These are phyloP conservation scores for Euryodendron excelsum DNA, from an alignment of 148 eudicot genomes.

Conservation along the genomic window DNA sequence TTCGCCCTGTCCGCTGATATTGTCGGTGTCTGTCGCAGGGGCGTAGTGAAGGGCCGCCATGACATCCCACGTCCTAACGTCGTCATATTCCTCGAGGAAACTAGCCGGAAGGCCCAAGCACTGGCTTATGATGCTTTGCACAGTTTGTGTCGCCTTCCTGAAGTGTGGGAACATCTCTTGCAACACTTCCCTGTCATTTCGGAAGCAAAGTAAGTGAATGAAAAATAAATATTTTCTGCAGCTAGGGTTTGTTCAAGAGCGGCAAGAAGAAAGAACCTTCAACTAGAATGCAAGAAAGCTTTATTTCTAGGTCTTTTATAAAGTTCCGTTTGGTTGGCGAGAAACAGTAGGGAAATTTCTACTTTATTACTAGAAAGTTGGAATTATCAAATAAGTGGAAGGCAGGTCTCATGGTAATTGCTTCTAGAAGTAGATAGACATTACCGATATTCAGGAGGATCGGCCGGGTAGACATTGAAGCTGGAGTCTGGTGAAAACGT, in stretches of 20 bases:
- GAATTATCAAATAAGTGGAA: not conserved
- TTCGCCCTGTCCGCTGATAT: slow-evolving; percentile 25
- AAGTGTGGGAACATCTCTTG: slow-evolving; percentile 25
- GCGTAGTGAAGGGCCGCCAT: slow-evolving; percentile 27
- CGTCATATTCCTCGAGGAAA: slow-evolving; percentile 31
- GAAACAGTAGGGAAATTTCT: too few species aligned
- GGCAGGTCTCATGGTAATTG: too few species aligned
- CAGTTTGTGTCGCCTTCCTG: slow-evolving; percentile 12
- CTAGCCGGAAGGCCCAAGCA: slow-evolving; percentile 41
- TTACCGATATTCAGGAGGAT: slow-evolving; percentile 31
- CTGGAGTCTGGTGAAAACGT: slow-evolving; percentile 20
- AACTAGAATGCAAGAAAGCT: too few species aligned
- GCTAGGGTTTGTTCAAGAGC: too few species aligned
- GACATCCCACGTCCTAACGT: slow-evolving; percentile 37
- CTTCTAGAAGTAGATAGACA: too few species aligned
- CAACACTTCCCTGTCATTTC: slow-evolving; percentile 25
- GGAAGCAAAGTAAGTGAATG: too few species aligned
- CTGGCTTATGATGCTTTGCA: slow-evolving; percentile 32
- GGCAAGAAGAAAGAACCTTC: too few species aligned
- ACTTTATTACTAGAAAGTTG: not conserved
- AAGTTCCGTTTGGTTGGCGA: too few species aligned
- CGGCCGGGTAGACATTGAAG: slow-evolving; percentile 20
- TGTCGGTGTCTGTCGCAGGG: slow-evolving; percentile 29
- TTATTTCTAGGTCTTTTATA: too few species aligned
- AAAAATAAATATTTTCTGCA: not conserved